Percentiles rank a stretch among this genome's conserved stretches.
Evolutionary conservation across 768 basidiomycete genomes (phyloP).

Genomic region (Phylloporus arenicola): DNA sequence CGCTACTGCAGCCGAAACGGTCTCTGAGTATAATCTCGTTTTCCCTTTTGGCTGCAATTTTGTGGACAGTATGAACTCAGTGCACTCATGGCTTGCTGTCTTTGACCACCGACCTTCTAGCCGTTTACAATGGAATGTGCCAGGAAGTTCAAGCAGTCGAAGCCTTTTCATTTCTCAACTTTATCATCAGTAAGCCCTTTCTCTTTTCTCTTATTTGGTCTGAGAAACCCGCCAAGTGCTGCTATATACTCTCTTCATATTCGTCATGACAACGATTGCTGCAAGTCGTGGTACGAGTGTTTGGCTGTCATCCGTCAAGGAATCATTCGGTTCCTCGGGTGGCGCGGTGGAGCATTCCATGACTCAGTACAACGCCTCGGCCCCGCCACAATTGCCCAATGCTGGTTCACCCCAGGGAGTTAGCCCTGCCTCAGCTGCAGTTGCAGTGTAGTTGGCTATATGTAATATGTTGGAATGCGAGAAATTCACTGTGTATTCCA

Average conservation of each 20-base stretch:
- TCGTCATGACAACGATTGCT: conserved; percentile 24
- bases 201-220: not conserved
- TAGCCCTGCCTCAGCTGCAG: not conserved
- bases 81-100: not conserved
- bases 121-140: conserved; percentile 16
- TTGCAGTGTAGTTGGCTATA: not conserved
- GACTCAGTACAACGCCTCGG: conserved; percentile 11
- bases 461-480: not conserved
- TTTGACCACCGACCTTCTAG: conserved; percentile 9
- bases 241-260: conserved; percentile 25
- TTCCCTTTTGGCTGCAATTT: conserved; percentile 13
- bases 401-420: not conserved
- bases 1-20: conserved; percentile 29
- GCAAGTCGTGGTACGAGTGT: conserved; percentile 24
- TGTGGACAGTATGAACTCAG: conserved; percentile 1
- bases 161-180: conserved; percentile 36
- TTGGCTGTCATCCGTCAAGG: conserved; percentile 33
- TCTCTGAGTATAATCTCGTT: not conserved
- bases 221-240: conserved; percentile 25
- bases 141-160: conserved; percentile 27
- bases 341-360: conserved; percentile 12
- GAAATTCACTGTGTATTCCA: too few species aligned
- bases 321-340: conserved; percentile 17
- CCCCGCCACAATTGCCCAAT: conserved; percentile 1
- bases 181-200: conserved; percentile 27